Evolutionary conservation across 306 rosid genomes (phyloP).

Genomic region (Rubus idaeus): DNA sequence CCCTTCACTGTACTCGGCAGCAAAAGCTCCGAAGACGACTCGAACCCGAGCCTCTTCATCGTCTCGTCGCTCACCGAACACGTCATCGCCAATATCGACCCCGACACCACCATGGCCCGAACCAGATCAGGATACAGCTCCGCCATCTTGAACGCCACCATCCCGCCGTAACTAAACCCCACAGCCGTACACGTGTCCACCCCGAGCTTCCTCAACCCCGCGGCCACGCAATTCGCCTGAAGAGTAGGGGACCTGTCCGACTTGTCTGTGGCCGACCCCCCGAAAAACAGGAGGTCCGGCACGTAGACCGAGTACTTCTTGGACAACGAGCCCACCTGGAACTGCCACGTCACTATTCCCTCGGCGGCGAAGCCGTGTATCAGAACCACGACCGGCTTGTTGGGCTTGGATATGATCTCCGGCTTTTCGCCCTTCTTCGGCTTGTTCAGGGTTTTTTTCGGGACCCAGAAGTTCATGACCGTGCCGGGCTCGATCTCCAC

Average conservation of each 20-base stretch:
- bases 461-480: constrained; percentile 79
- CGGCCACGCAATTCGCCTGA: constrained; percentile 76
- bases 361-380: constrained; percentile 83
- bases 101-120: constrained; percentile 45
- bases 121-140: constrained; percentile 60
- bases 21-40: constrained; percentile 63
- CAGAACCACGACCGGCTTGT: constrained; percentile 68
- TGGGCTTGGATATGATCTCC: constrained; percentile 33
- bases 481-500: constrained; percentile 83
- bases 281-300: constrained; percentile 82
- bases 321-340: constrained; percentile 51
- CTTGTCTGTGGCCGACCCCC: constrained; percentile 59
- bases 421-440: constrained; percentile 43
- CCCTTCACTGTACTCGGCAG: constrained; percentile 56
- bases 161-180: constrained; percentile 85
- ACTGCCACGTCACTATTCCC: constrained; percentile 83
- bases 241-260: constrained; percentile 50
- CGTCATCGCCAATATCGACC: constrained; percentile 47
- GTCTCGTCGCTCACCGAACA: constrained; percentile 31
- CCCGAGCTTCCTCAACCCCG: constrained; percentile 58
- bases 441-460: constrained; percentile 49
- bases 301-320: constrained; percentile 64
- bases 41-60: constrained; percentile 43
- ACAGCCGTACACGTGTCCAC: constrained; percentile 65
- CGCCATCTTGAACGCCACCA: constrained; percentile 75